Conservation (phyloP, 768 basidiomycete species). For the Sarcomyxa edulis region DNA sequence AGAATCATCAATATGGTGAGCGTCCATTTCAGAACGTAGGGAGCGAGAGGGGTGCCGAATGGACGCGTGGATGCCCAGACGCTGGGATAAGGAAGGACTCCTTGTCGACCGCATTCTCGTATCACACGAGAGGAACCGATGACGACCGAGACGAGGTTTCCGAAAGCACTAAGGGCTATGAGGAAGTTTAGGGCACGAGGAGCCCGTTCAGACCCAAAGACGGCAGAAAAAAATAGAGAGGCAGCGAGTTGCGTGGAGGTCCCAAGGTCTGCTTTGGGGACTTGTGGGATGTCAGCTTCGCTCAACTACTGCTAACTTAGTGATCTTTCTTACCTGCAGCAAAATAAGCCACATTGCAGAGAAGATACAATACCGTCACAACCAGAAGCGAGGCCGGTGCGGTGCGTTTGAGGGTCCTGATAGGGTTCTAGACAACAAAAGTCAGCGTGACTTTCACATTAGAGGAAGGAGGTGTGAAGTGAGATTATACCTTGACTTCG, state of each 20-base stretch:
- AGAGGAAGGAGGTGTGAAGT: too few relatives aligned
- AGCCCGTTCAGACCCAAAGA: slow-evolving; percentile 35
- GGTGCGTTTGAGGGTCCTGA: slow-evolving; percentile 39
- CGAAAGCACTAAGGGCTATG: slow-evolving; percentile 34
- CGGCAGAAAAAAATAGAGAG: slow-evolving; percentile 43
- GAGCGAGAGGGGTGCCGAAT: slow-evolving; percentile 42
- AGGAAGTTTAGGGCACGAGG: slow-evolving; percentile 31
- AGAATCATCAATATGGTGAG: slow-evolving; percentile 37
- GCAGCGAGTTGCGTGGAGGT: slow-evolving; percentile 40
- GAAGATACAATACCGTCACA: slow-evolving; percentile 41
- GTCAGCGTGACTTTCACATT: too few relatives aligned
- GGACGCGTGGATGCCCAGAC: slow-evolving; percentile 45
- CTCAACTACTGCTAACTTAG: background rate
- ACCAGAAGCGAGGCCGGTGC: slow-evolving; percentile 39
- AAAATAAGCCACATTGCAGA: slow-evolving; percentile 41
- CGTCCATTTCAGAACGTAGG: slow-evolving; percentile 32
- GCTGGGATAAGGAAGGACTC: slow-evolving; percentile 40
- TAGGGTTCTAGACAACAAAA: too few relatives aligned
- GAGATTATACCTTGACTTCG: too few relatives aligned
- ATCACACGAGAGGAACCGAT: slow-evolving; percentile 41
- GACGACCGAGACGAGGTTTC: slow-evolving; percentile 30
- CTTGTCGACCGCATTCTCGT: slow-evolving; percentile 48
- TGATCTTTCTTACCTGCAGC: slow-evolving; percentile 21
- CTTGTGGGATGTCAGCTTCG: slow-evolving; percentile 13
- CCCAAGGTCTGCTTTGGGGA: slow-evolving; percentile 38